Evolutionary conservation across 495 filamentous ascomycete genomes (phyloP), one percentile per base, ranked within the genome.

Genomic region (Podospora pseudocomata): DNA sequence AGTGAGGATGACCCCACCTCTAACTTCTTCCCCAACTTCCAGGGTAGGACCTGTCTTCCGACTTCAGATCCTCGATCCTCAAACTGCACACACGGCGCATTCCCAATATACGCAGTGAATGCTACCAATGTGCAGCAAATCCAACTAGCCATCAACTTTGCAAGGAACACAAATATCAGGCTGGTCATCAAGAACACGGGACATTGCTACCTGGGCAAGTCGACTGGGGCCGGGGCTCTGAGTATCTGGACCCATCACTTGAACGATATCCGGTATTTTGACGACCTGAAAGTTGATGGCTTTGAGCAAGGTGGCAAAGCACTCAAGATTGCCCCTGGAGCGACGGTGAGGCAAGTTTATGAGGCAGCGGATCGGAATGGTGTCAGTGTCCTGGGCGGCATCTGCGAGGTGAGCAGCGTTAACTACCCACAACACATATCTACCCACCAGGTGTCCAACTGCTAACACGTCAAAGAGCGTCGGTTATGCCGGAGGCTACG

Each of bases 181-280:
- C 76, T 91, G 16, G 78, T 87, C 0, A 81, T 90, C 68, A 90
- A 89, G 60, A 89, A 89, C 68, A 91, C 88, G 1, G 88, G 89
- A 26, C 88, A 91, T 68, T 87, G 89, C 71, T 89, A 85, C 76
- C 77, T 76, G 44, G 87, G 85, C 66, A 87, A 87, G 75, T 83
- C 74, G 1, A 67, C 68, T 1, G 82, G 80, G 23, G 70, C 72
- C 23, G 86, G 85, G 56, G 79, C 85, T 4, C 73, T 89, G 9
- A 79, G 80, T 23, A 76, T 89, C 64, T 89, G 86, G 86, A 89
- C 86, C 9, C 86, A 88, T 67, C 72, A 83, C 34, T 71, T 83
- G 39, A 67, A 75, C 26, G 70, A 69, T 63, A 71, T 77, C 6
- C 59, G 71, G 20, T 74, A 74, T 62, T 28, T 72, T 44, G 5